Evolutionary conservation across 139 green algal genomes (phyloP).

Genomic region (Chlamydomonas schloesseri): DNA sequence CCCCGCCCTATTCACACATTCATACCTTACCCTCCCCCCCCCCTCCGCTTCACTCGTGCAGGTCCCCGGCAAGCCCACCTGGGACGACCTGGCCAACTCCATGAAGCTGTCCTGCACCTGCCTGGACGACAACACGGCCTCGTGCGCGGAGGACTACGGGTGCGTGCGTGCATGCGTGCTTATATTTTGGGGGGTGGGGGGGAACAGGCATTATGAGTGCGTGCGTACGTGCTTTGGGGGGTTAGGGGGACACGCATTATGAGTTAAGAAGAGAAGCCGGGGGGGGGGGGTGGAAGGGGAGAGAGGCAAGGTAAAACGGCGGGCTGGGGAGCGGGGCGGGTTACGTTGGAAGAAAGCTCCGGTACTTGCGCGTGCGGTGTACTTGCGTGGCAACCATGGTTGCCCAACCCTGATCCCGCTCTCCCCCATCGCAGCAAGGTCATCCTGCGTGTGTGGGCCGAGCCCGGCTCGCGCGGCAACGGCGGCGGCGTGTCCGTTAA

Average conservation of each 20-base stretch:
- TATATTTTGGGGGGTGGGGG: too few relatives aligned
- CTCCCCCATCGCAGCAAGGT: neutral
- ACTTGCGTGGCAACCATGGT: too few relatives aligned
- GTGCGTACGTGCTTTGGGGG: too few relatives aligned
- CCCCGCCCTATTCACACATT: too few relatives aligned
- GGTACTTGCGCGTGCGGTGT: too few relatives aligned
- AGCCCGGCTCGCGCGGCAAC: conserved; percentile 3
- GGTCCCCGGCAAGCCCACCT: neutral
- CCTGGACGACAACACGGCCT: neutral
- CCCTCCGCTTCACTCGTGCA: too few relatives aligned
- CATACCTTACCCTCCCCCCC: too few relatives aligned
- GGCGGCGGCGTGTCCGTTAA: neutral
- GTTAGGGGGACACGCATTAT: too few relatives aligned
- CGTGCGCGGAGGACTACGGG: neutral
- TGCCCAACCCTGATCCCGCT: too few relatives aligned
- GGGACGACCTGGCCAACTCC: conserved; percentile 7
- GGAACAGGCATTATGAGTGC: neutral
- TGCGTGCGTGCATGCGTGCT: neutral
- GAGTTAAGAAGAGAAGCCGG: too few relatives aligned
- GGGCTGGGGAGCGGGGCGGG: too few relatives aligned
- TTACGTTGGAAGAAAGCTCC: too few relatives aligned
- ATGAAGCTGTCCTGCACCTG: neutral
- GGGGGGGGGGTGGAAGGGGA: neutral
- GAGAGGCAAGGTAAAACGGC: neutral
- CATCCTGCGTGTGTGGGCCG: neutral